Percentiles rank a stretch among this genome's conserved stretches.
These are phyloP conservation scores for Phytophthora pinifolia DNA, from an alignment of 352 stramenopile species.

Conservation along the genomic window DNA sequence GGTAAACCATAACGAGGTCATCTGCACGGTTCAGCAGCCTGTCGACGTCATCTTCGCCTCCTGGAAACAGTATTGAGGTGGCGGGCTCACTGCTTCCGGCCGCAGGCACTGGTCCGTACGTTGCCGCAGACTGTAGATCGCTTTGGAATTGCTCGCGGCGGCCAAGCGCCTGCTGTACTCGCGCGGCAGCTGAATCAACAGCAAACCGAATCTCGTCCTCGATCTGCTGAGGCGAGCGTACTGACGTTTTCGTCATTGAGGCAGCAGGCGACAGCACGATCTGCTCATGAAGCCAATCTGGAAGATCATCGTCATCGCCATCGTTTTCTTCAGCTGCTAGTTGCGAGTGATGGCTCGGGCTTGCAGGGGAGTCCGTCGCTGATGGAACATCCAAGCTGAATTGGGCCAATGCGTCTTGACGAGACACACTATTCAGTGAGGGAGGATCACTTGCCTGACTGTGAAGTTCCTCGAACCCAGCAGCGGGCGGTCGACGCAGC, in stretches of 20 bases:
- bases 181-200: conserved; percentile 47
- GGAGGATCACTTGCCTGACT: conserved; percentile 16
- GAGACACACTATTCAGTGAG: conserved; percentile 12
- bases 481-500: conserved; percentile 10
- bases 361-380: neutral
- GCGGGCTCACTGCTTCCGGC: conserved; percentile 3
- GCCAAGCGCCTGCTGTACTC: conserved; percentile 39
- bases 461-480: conserved; percentile 17
- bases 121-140: conserved; percentile 25
- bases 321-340: conserved; percentile 2
- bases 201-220: conserved; percentile 60
- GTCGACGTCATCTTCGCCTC: conserved; percentile 1
- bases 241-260: conserved; percentile 21
- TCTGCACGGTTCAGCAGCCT: neutral
- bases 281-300: conserved; percentile 25
- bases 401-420: conserved; percentile 4
- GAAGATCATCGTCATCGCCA: conserved; percentile 24
- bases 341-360: conserved; percentile 2
- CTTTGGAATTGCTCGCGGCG: conserved; percentile 45
- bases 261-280: conserved; percentile 14
- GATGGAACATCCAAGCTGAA: conserved; percentile 6
- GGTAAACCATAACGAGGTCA: conserved; percentile 1
- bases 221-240: conserved; percentile 47
- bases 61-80: conserved; percentile 15
- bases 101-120: conserved; percentile 2